phyloP scores from a whole-genome alignment of 148 eudicot genomes.

The Chenopodium album region DNA sequence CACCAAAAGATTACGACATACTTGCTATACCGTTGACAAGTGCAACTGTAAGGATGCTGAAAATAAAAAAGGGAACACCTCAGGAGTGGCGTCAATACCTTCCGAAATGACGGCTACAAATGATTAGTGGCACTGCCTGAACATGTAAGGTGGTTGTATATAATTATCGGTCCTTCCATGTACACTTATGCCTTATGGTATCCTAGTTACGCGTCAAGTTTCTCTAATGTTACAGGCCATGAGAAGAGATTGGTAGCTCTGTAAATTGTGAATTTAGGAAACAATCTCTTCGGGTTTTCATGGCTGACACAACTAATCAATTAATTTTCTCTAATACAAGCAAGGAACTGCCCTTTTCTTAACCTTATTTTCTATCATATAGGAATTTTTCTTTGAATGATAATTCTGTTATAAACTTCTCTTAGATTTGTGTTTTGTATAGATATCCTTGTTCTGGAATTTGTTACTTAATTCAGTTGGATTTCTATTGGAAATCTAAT shows the following conservation, averaged over 20 bases:
- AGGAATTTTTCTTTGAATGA: neutral
- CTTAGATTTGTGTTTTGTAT: neutral
- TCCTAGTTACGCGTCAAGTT: neutral
- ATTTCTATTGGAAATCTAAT: too few species aligned
- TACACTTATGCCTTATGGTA: neutral
- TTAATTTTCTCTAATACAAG: neutral
- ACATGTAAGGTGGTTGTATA: conserved; percentile 14
- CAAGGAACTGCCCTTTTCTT: neutral
- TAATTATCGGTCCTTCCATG: neutral
- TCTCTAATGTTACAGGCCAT: neutral
- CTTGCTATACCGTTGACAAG: conserved; percentile 79
- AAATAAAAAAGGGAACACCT: conserved; percentile 64
- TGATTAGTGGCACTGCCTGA: conserved; percentile 19
- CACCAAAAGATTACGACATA: conserved; percentile 84
- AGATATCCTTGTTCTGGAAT: neutral
- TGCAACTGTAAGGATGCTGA: conserved; percentile 67
- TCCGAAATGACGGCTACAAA: conserved; percentile 29
- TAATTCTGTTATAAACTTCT: neutral
- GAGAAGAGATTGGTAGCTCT: neutral
- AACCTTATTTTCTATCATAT: too few species aligned
- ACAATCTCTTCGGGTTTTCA: neutral
- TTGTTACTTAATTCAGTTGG: too few species aligned
- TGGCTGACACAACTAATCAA: neutral
- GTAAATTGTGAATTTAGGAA: conserved; percentile 14
- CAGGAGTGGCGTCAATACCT: conserved; percentile 88